These are phyloP conservation scores for Aspergillus sparsus DNA, from an alignment of 495 filamentous ascomycete genomes.

Conservation along the genomic window DNA sequence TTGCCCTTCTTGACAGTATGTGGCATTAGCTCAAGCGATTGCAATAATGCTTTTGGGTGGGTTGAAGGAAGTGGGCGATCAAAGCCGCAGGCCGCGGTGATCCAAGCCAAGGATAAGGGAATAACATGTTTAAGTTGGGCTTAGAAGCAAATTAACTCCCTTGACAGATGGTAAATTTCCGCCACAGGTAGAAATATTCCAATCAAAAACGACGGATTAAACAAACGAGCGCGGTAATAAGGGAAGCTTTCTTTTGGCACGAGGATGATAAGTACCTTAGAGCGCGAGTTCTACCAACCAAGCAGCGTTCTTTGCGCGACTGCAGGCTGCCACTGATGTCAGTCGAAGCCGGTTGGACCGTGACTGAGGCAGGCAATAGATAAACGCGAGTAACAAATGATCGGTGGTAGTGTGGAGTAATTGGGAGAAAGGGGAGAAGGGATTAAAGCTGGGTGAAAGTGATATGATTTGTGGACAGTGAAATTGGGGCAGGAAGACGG, in stretches of 20 bases:
- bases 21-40: constrained; percentile 20
- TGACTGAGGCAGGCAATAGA: constrained; percentile 19
- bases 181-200: constrained; percentile 10
- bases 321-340: constrained; percentile 40
- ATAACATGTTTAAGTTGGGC: constrained; percentile 10
- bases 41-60: constrained; percentile 20
- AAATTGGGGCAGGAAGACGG: not conserved
- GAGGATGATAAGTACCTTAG: constrained; percentile 19
- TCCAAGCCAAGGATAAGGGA: constrained; percentile 14
- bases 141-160: constrained; percentile 12
- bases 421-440: constrained; percentile 3
- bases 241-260: constrained; percentile 17
- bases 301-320: constrained; percentile 28
- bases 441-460: constrained; percentile 20
- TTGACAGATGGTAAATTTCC: constrained; percentile 15
- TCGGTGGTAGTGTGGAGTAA: constrained; percentile 13
- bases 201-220: constrained; percentile 7
- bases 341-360: constrained; percentile 35
- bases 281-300: constrained; percentile 34
- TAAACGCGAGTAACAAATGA: constrained; percentile 15
- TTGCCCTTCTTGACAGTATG: constrained; percentile 13
- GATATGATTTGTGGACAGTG: constrained; percentile 26
- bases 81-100: constrained; percentile 24
- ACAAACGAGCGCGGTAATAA: constrained; percentile 32
- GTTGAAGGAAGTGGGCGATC: constrained; percentile 24